Evolutionary conservation across 2,329 filamentous ascomycete species (phyloP), one percentile per base, ranked within the genome.

Genomic region (Akanthomyces uredinophilus): DNA sequence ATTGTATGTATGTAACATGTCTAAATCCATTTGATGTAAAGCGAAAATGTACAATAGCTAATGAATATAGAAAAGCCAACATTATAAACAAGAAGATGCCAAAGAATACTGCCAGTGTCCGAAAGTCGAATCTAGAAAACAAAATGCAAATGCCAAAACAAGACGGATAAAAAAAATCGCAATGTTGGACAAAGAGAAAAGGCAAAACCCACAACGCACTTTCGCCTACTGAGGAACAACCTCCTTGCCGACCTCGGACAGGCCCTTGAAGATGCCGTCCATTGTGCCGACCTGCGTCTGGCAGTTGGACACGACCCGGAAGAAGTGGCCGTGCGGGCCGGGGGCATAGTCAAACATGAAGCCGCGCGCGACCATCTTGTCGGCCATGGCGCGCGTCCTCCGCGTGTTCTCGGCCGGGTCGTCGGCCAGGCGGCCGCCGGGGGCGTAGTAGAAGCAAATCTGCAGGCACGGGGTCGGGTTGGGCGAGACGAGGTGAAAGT

Each of bases 381-480:
- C 70, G 1, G 79, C 82, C 69, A 85, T 82, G 11, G 66, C 71
- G 65, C 77, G 74, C 37, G 83, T 85, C 44, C 76, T 73, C 37
- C 72, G 68, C 43, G 82, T 83, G 69, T 85, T 86, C 59, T 73
- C 74, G 41, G 73, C 74, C 4, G 70, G 64, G 14, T 78, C 73
- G 0, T 72, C 72, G 0, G 74, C 68, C 49, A 89, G 65, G 62
- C 73, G 68, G 2, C 86, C 84, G 1, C 66, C 67, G 0, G 85
- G 85, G 0, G 88, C 86, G 69, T 90, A 92, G 73, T 96, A 96
- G 74, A 98, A 98, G 79, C 94, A 97, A 24, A 98, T 90, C 77
- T 98, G 95, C 71, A 96, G 78, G 75, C 94, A 98, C 0, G 91
- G 90, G 51, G 93, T 88, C 35, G 92, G 90, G 68, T 90, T 87